phyloP scores from a whole-genome alignment of 768 basidiomycete genomes.

The Pisolithus orientalis region DNA sequence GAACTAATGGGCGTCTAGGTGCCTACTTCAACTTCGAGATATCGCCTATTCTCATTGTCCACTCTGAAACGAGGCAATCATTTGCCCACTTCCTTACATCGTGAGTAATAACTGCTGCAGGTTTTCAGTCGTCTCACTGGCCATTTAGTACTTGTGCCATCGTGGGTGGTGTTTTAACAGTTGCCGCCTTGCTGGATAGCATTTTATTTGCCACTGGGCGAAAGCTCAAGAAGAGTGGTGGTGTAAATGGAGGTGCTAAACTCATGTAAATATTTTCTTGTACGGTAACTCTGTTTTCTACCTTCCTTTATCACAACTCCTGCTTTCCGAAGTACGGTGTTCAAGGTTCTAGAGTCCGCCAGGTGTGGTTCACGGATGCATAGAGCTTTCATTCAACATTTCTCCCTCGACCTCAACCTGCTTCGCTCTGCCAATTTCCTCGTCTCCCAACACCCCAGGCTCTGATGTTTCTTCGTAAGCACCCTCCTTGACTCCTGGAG shows the following conservation, averaged over 20 bases:
- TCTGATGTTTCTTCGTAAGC: too few species aligned
- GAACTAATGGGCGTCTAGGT: slow-evolving; percentile 32
- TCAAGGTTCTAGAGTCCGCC: too few species aligned
- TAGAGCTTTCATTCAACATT: too few species aligned
- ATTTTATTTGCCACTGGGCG: slow-evolving; percentile 79
- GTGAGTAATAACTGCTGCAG: slow-evolving; percentile 41
- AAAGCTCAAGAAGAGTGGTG: slow-evolving; percentile 57
- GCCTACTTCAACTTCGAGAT: slow-evolving; percentile 95
- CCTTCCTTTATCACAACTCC: too few species aligned
- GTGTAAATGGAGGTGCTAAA: slow-evolving; percentile 24
- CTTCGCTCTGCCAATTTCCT: too few species aligned
- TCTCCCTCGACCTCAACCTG: too few species aligned
- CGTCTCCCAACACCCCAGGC: too few species aligned
- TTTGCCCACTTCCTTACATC: slow-evolving; percentile 99
- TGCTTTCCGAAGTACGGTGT: too few species aligned
- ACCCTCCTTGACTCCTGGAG: too few species aligned
- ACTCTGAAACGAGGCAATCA: slow-evolving; percentile 85
- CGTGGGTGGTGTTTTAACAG: slow-evolving; percentile 93
- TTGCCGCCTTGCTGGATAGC: slow-evolving; percentile 85
- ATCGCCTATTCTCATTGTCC: slow-evolving; percentile 91
- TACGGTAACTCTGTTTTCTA: too few species aligned
- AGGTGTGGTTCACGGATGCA: too few species aligned
- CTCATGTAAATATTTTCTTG: slow-evolving; percentile 23
- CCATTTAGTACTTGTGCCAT: slow-evolving; percentile 84
- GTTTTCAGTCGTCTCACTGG: not conserved